Evolutionary conservation across 2,329 filamentous ascomycete species (phyloP).

Genomic region (Bipolaris bicolor): DNA sequence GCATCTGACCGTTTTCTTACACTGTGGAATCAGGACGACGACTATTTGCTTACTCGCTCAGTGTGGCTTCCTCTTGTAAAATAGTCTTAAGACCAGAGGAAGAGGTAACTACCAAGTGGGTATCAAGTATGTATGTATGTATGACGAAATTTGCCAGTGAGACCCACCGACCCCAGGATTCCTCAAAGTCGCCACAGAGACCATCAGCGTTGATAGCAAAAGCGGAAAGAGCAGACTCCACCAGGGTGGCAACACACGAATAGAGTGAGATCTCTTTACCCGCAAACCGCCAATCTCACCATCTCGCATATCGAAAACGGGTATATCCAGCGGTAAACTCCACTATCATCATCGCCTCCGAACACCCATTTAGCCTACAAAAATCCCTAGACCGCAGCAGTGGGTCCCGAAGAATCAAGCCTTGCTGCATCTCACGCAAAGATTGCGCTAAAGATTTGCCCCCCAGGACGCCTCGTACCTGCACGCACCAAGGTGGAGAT

Average conservation of each 20-base stretch:
- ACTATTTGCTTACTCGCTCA: slow-evolving; percentile 27
- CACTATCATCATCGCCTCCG: slow-evolving; percentile 19
- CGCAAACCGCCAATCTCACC: slow-evolving; percentile 27
- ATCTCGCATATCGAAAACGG: slow-evolving; percentile 24
- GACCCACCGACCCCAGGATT: slow-evolving; percentile 40
- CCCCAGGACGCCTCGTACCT: slow-evolving; percentile 24
- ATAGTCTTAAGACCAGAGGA: no score
- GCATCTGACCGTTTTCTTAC: slow-evolving; percentile 6
- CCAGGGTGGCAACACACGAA: slow-evolving; percentile 46
- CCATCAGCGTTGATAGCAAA: slow-evolving; percentile 29
- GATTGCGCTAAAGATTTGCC: no score
- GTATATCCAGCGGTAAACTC: slow-evolving; percentile 26
- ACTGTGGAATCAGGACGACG: slow-evolving; percentile 21
- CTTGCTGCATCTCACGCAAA: no score
- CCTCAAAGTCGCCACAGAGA: slow-evolving; percentile 30
- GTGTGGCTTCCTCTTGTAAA: slow-evolving; percentile 20
- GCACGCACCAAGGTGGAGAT: slow-evolving; percentile 26
- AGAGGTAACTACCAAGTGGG: no score
- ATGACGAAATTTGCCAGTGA: no score
- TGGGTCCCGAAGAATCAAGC: not conserved
- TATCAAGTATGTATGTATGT: no score
- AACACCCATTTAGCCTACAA: slow-evolving; percentile 24
- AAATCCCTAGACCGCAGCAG: slow-evolving; percentile 24
- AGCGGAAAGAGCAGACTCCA: slow-evolving; percentile 50
- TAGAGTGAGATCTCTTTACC: slow-evolving; percentile 23